A percentile compares a stretch with the other conserved stretches of the same genome.
Evolutionary conservation across 352 stramenopile species (phyloP).

Genomic region (Pythium pectinolyticum): DNA sequence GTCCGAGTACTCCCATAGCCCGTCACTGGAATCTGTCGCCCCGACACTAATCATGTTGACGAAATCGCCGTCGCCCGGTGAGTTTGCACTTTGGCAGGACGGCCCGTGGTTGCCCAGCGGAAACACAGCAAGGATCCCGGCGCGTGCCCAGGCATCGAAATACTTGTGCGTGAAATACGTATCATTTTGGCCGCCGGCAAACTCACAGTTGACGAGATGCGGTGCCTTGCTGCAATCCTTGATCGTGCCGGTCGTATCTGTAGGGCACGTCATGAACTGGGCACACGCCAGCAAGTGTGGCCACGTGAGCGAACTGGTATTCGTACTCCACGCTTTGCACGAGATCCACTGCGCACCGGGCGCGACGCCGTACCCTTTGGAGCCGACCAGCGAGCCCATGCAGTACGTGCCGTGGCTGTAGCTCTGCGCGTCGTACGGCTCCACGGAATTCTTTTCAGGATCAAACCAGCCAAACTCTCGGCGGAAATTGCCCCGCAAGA

Average conservation of each 20-base stretch:
- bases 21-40: neutral
- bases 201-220: neutral
- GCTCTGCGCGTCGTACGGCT: slow-evolving; percentile 31
- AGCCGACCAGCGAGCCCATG: slow-evolving; percentile 20
- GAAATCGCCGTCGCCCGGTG: neutral
- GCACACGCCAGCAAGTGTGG: slow-evolving; percentile 28
- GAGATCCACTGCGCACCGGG: slow-evolving; percentile 18
- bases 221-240: slow-evolving; percentile 8
- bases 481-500: slow-evolving; percentile 15
- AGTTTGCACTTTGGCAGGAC: neutral
- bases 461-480: slow-evolving; percentile 27
- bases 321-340: slow-evolving; percentile 16
- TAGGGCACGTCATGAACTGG: slow-evolving; percentile 38
- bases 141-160: neutral
- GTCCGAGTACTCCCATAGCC: neutral
- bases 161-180: neutral
- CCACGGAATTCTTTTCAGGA: slow-evolving; percentile 18
- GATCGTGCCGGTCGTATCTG: slow-evolving; percentile 6
- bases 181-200: neutral
- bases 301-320: too few species aligned
- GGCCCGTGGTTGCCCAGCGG: neutral
- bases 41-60: neutral
- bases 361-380: slow-evolving; percentile 13
- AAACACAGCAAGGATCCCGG: neutral
- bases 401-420: slow-evolving; percentile 28